Conservation (phyloP, 2,329 filamentous ascomycete species). For the Diaporthe sp. region DNA sequence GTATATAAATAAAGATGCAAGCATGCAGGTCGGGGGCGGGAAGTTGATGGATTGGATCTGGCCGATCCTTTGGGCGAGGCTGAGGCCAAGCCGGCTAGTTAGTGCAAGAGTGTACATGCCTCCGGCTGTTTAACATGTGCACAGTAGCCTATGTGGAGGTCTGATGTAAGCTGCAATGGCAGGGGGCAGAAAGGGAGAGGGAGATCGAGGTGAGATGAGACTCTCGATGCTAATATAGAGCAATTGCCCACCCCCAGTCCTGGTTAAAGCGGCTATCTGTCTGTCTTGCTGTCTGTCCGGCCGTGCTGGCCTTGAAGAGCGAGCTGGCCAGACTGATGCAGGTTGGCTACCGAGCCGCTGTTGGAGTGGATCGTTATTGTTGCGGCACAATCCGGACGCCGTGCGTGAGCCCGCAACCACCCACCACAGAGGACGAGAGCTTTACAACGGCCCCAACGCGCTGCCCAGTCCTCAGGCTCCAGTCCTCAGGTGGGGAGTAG, state of each 20-base stretch:
- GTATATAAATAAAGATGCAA: conserved; percentile 29
- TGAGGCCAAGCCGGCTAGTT: conserved; percentile 20
- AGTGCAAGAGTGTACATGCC: not conserved
- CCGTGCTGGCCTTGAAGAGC: not conserved
- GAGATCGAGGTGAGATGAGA: not conserved
- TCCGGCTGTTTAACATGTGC: not conserved
- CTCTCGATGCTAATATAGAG: conserved; percentile 1
- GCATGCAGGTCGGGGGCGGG: conserved; percentile 18
- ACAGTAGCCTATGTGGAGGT: not conserved
- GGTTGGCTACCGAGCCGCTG: not conserved
- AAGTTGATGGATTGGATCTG: conserved; percentile 21
- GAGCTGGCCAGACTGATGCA: not conserved
- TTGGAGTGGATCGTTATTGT: not conserved
- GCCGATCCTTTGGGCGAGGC: conserved; percentile 33
- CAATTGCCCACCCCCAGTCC: not conserved
- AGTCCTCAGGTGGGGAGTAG: not conserved
- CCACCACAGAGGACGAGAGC: not conserved
- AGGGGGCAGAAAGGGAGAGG: not conserved
- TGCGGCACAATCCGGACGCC: conserved; percentile 1
- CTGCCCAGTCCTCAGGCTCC: not conserved
- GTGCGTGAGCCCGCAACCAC: not conserved
- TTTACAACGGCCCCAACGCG: not conserved
- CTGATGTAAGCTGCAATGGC: conserved; percentile 19
- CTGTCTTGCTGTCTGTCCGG: too few species aligned
- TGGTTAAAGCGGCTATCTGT: not conserved